These are phyloP conservation scores for Carex littledalei DNA, from an alignment of 176 grass and related monocot species.

Conservation along the genomic window DNA sequence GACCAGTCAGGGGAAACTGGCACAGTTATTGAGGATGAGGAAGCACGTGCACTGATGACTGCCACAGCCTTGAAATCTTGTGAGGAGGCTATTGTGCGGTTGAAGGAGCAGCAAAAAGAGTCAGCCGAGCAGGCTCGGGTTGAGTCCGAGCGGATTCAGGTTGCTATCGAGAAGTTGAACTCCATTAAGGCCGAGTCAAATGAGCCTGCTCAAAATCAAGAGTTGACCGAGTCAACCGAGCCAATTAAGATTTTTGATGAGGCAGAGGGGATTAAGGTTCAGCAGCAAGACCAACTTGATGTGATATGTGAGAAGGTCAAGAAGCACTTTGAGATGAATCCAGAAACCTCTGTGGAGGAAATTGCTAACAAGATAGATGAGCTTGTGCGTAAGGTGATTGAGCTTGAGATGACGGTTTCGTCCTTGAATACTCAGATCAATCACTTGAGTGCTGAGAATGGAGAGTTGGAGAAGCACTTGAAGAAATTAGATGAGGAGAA, in stretches of 20 bases:
- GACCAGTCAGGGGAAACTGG: conserved; percentile 44
- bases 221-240: not conserved
- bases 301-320: conserved; percentile 54
- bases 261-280: not conserved
- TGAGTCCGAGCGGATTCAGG: conserved; percentile 40
- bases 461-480: conserved; percentile 44
- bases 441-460: conserved; percentile 47
- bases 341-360: conserved; percentile 51
- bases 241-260: conserved; percentile 1
- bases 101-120: conserved; percentile 40
- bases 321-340: conserved; percentile 44
- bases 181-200: conserved; percentile 23
- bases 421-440: conserved; percentile 56
- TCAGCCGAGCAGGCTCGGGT: conserved; percentile 29
- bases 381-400: conserved; percentile 61
- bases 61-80: conserved; percentile 62
- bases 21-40: conserved; percentile 46
- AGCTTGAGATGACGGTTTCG: conserved; percentile 57
- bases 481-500: conserved; percentile 54
- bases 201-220: not conserved
- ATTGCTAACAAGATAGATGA: conserved; percentile 73
- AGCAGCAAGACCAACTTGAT: conserved; percentile 36
- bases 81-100: conserved; percentile 46
- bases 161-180: conserved; percentile 40
- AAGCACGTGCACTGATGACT: conserved; percentile 64